phyloP scores from a whole-genome alignment of 2,329 filamentous ascomycete species.

The Boeremia exigua region DNA sequence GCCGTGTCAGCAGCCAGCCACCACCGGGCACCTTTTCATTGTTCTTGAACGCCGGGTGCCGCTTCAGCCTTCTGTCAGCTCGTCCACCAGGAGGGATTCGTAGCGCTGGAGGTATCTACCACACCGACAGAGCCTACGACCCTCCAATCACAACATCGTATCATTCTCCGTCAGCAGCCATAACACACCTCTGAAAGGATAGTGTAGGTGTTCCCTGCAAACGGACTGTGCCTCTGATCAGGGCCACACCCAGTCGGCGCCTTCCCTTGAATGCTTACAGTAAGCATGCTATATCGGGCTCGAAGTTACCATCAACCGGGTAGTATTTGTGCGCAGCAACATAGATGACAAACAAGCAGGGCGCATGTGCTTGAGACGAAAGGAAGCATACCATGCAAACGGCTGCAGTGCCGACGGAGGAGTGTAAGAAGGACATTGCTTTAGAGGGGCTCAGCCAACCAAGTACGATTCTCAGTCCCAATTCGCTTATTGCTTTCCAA shows the following conservation, averaged over 20 bases:
- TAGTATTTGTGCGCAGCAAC: neutral
- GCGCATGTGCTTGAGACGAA: neutral
- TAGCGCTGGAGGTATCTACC: neutral
- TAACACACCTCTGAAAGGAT: neutral
- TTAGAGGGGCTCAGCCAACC: neutral
- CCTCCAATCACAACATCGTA: neutral
- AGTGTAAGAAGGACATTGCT: neutral
- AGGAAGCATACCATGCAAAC: neutral
- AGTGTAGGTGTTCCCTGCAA: neutral
- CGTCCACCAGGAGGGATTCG: neutral
- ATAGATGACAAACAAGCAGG: neutral
- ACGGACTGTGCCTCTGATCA: neutral
- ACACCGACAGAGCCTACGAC: neutral
- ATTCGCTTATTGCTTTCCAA: neutral
- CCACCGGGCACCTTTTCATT: neutral
- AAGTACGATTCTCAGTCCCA: neutral
- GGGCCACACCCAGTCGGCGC: neutral
- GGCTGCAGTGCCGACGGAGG: neutral
- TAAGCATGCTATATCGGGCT: constrained; percentile 5
- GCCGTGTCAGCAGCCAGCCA: constrained; percentile 2
- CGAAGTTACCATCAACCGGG: neutral
- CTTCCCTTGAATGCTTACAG: neutral
- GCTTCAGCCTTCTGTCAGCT: constrained; percentile 7
- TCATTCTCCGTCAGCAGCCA: neutral
- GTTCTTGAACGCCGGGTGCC: neutral